Conservation (phyloP, 1,284 basidiomycete genomes). For the Irpex sp. region DNA sequence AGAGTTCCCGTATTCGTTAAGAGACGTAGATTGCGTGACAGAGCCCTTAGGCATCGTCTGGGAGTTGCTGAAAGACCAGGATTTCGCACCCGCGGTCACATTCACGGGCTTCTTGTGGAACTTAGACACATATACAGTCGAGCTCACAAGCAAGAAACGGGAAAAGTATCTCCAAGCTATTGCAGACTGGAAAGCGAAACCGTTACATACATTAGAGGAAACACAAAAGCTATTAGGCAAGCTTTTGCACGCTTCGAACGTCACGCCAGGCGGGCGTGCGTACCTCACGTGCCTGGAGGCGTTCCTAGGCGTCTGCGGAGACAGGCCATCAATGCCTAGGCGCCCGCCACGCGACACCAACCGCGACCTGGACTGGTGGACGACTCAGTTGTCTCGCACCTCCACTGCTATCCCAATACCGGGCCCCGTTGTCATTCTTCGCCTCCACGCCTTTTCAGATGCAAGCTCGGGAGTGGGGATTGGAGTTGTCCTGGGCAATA, state of each 20-base stretch:
- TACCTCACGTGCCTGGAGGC: slow-evolving; percentile 38
- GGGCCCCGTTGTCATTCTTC: slow-evolving; percentile 18
- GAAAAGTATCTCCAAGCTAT: slow-evolving; percentile 18
- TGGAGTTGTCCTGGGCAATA: slow-evolving; percentile 28
- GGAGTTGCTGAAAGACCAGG: slow-evolving; percentile 15
- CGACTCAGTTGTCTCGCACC: slow-evolving; percentile 7
- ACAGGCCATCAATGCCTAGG: slow-evolving; percentile 24
- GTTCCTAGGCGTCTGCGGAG: slow-evolving; percentile 15
- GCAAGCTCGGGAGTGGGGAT: slow-evolving; percentile 36
- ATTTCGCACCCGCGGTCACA: slow-evolving; percentile 1
- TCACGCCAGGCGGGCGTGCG: slow-evolving; percentile 42
- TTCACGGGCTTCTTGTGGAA: slow-evolving; percentile 25
- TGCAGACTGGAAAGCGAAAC: slow-evolving; percentile 2
- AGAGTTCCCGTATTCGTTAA: no score
- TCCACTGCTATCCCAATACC: slow-evolving; percentile 21
- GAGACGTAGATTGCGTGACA: no score
- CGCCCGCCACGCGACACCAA: slow-evolving; percentile 14
- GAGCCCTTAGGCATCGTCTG: slow-evolving; percentile 3
- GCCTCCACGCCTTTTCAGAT: slow-evolving; percentile 35
- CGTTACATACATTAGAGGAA: slow-evolving; percentile 7
- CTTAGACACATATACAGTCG: slow-evolving; percentile 13
- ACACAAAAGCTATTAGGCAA: slow-evolving; percentile 21
- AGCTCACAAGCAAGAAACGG: slow-evolving; percentile 11
- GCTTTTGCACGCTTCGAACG: slow-evolving; percentile 24
- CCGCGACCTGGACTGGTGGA: slow-evolving; percentile 37